Conservation (phyloP, 148 eudicot genomes). For the Suaeda aralocaspica region DNA sequence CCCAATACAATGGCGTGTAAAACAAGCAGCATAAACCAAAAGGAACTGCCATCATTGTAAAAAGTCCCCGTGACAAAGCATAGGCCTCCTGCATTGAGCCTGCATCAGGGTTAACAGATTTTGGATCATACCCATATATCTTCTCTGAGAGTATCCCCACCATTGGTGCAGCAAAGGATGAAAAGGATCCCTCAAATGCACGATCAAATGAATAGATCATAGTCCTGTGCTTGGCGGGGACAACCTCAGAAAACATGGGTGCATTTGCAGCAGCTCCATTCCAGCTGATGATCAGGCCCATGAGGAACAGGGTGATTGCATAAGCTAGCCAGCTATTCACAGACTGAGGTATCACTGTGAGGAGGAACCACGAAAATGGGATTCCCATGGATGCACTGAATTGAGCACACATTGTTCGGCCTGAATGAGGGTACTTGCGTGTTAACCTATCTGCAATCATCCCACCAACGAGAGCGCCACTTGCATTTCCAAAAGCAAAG, state of each 20-base stretch:
- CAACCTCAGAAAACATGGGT: constrained; percentile 95
- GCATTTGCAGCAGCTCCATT: constrained; percentile 69
- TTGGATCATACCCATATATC: constrained; percentile 74
- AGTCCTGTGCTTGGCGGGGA: constrained; percentile 79
- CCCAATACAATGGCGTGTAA: constrained; percentile 69
- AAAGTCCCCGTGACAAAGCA: constrained; percentile 82
- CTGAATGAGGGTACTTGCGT: constrained; percentile 53
- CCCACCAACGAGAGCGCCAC: constrained; percentile 82
- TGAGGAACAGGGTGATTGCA: constrained; percentile 61
- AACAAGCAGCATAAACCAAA: constrained; percentile 86
- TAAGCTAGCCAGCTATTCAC: constrained; percentile 48
- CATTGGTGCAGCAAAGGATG: constrained; percentile 94
- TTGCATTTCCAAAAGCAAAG: constrained; percentile 68
- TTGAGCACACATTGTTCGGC: constrained; percentile 90
- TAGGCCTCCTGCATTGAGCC: constrained; percentile 68
- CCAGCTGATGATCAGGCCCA: constrained; percentile 96
- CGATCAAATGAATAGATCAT: constrained; percentile 97
- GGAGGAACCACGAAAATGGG: constrained; percentile 80
- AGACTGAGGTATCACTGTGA: constrained; percentile 60
- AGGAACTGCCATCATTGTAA: constrained; percentile 89
- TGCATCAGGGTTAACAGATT: constrained; percentile 48
- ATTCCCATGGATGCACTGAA: constrained; percentile 93
- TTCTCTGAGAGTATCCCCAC: constrained; percentile 90
- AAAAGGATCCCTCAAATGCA: constrained; percentile 82
- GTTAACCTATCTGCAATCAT: constrained; percentile 68